phyloP scores from a whole-genome alignment of 2,329 filamentous ascomycete genomes.

The Stachybotrys chlorohalonatus region DNA sequence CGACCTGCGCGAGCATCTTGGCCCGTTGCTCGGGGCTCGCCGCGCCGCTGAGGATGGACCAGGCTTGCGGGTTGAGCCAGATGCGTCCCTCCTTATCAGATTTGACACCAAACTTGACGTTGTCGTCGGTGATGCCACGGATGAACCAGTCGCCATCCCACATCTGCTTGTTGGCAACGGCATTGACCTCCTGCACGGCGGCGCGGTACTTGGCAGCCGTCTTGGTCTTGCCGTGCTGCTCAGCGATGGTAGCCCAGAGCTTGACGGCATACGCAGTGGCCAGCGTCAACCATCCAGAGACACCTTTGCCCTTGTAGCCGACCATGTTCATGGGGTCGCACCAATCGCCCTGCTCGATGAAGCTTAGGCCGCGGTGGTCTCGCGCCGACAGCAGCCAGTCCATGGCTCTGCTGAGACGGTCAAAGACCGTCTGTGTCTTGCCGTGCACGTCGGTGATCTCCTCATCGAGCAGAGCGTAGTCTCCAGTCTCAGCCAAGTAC shows the following conservation, averaged over 20 bases:
- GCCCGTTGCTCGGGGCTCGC: slow-evolving; percentile 30
- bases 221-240: slow-evolving; percentile 28
- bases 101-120: slow-evolving; percentile 40
- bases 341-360: slow-evolving; percentile 51
- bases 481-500: slow-evolving; percentile 45
- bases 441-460: slow-evolving; percentile 31
- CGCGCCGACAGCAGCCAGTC: slow-evolving; percentile 43
- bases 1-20: slow-evolving; percentile 38
- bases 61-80: slow-evolving; percentile 50
- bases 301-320: slow-evolving; percentile 47
- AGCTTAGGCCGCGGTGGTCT: slow-evolving; percentile 44
- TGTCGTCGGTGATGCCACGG: slow-evolving; percentile 48
- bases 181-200: slow-evolving; percentile 36
- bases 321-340: slow-evolving; percentile 56
- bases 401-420: slow-evolving; percentile 47
- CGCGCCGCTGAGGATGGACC: slow-evolving; percentile 45
- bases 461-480: slow-evolving; percentile 39
- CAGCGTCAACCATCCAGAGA: slow-evolving; percentile 49
- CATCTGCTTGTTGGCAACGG: slow-evolving; percentile 39
- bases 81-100: slow-evolving; percentile 43
- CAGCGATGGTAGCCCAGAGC: slow-evolving; percentile 44
- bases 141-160: slow-evolving; percentile 50
- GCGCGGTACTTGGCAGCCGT: slow-evolving; percentile 34
- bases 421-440: slow-evolving; percentile 39
- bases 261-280: slow-evolving; percentile 44